Evolutionary conservation across 2,329 filamentous ascomycete species (phyloP).

Genomic region (Alternaria postmessia): DNA sequence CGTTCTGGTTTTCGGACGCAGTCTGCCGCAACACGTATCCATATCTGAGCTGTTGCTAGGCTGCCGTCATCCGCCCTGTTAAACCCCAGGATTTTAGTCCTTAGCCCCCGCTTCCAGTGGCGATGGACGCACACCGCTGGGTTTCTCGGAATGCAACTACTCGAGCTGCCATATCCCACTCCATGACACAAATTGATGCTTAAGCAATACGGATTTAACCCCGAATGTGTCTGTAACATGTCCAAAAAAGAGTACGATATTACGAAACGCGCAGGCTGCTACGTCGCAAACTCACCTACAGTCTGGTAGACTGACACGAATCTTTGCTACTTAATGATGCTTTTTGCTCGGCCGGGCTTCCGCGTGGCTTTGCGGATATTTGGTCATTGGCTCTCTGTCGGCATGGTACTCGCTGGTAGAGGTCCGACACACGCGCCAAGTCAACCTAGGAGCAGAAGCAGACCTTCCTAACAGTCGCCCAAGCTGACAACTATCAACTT

Average conservation of each 20-base stretch:
- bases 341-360: conserved; percentile 15
- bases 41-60: conserved; percentile 15
- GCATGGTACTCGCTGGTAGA: conserved; percentile 2
- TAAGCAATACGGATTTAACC: background rate
- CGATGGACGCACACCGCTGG: conserved; percentile 29
- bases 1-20: conserved; percentile 23
- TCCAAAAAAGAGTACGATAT: background rate
- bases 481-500: conserved; percentile 4
- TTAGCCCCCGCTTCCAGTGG: conserved; percentile 33
- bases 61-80: conserved; percentile 14
- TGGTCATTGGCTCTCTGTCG: conserved; percentile 5
- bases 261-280: background rate
- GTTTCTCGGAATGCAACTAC: conserved; percentile 38
- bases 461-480: background rate
- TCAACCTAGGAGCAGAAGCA: conserved; percentile 6
- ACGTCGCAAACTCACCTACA: background rate
- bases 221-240: background rate
- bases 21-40: conserved; percentile 34
- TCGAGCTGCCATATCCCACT: conserved; percentile 11
- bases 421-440: conserved; percentile 1
- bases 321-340: conserved; percentile 4
- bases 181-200: background rate
- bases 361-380: conserved; percentile 5
- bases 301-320: background rate
- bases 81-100: conserved; percentile 33